Percentiles rank a stretch among this genome's conserved stretches.
Evolutionary conservation across 2,329 filamentous ascomycete genomes (phyloP).

Genomic region (Neopestalotiopsis rosae): DNA sequence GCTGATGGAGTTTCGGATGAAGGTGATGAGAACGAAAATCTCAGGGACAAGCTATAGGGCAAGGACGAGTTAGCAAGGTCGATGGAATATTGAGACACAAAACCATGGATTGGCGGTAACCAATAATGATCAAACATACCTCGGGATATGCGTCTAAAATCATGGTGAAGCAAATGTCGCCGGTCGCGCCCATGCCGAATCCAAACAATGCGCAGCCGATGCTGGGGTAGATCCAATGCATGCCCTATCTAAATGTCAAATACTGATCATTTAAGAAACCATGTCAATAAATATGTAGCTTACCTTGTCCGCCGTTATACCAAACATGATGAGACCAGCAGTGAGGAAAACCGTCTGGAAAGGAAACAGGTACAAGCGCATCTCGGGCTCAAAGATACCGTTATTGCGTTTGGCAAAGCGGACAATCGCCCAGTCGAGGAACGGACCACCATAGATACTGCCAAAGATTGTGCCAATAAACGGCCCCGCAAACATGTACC

Average conservation of each 20-base stretch:
- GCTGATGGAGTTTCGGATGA: slow-evolving; percentile 37
- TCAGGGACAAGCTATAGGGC: slow-evolving; percentile 25
- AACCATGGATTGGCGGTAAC: too few species aligned
- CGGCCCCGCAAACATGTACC: background rate
- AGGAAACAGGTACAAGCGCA: slow-evolving; percentile 41
- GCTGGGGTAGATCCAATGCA: slow-evolving; percentile 48
- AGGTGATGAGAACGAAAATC: slow-evolving; percentile 36
- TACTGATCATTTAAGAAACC: background rate
- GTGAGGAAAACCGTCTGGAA: background rate
- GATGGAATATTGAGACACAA: too few species aligned
- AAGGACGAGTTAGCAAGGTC: background rate
- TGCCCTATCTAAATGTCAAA: slow-evolving; percentile 36
- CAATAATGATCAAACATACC: slow-evolving; percentile 24
- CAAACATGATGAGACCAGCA: background rate
- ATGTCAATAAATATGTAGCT: background rate
- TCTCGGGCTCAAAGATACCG: slow-evolving; percentile 50
- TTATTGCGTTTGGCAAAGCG: slow-evolving; percentile 42
- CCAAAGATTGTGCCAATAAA: background rate
- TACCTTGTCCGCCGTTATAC: background rate
- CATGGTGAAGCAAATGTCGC: slow-evolving; percentile 41
- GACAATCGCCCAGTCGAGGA: slow-evolving; percentile 43
- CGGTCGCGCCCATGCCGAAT: slow-evolving; percentile 44
- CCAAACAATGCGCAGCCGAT: slow-evolving; percentile 42
- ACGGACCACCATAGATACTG: background rate
- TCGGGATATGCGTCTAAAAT: slow-evolving; percentile 44